Conservation (phyloP, 73 alveolate species). For the Effrenium voratum region DNA sequence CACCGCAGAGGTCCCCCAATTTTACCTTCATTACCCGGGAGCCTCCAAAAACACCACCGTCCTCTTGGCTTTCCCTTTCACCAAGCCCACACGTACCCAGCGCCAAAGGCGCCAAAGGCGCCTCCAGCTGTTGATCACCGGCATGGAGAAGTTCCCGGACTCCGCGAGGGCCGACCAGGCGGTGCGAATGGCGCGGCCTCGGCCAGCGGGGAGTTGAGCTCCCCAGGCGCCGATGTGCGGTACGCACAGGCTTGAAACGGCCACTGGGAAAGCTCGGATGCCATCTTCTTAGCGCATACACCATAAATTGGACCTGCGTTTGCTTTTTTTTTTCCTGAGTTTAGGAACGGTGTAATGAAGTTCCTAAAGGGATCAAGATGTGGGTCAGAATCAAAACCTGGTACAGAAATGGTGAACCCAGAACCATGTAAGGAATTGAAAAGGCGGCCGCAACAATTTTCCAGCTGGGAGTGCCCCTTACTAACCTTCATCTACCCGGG, state of each 20-base stretch:
- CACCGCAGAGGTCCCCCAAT: no score
- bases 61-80: no score
- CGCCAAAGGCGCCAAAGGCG: no score
- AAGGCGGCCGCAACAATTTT: not conserved
- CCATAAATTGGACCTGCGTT: no score
- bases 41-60: no score
- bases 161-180: slow-evolving; percentile 93
- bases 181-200: slow-evolving; percentile 56
- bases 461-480: slow-evolving; percentile 66
- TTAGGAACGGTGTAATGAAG: no score
- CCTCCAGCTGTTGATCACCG: slow-evolving; percentile 97
- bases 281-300: not conserved
- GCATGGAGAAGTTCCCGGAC: slow-evolving; percentile 96
- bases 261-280: not conserved
- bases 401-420: not conserved
- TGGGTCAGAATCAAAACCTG: not conserved
- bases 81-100: no score
- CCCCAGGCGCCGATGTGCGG: not conserved
- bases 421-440: not conserved
- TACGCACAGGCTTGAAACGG: not conserved
- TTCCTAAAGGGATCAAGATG: no score
- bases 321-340: no score
- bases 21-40: no score
- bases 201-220: not conserved
- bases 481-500: no score